These are phyloP conservation scores for Pyrenophora graminea DNA, from an alignment of 2,329 filamentous ascomycete genomes.

Conservation along the genomic window DNA sequence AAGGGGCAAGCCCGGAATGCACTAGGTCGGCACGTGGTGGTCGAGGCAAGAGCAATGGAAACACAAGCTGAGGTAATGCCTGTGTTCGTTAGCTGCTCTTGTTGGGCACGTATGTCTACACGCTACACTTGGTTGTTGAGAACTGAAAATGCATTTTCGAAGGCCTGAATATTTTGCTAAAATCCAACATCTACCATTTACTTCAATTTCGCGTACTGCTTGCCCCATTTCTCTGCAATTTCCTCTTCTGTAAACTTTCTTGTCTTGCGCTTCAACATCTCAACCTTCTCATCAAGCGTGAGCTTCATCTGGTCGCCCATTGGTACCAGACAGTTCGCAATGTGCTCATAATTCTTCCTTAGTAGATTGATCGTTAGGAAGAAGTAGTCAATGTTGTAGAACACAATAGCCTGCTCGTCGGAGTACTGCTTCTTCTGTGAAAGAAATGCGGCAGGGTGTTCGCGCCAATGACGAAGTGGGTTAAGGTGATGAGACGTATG, in stretches of 20 bases:
- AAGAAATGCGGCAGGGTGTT: conserved; percentile 75
- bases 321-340: conserved; percentile 73
- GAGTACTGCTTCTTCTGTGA: conserved; percentile 70
- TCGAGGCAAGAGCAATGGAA: neutral
- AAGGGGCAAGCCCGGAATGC: neutral
- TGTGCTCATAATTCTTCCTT: conserved; percentile 70
- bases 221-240: conserved; percentile 62
- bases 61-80: too few relatives aligned
- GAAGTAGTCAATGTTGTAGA: conserved; percentile 80
- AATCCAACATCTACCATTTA: conserved; percentile 7
- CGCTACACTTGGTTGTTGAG: neutral
- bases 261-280: conserved; percentile 68
- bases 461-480: conserved; percentile 77
- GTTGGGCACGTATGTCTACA: neutral
- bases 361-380: conserved; percentile 73
- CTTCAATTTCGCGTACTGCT: conserved; percentile 38
- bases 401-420: conserved; percentile 71
- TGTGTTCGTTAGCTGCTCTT: neutral
- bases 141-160: too few relatives aligned
- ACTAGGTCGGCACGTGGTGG: neutral
- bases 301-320: conserved; percentile 72
- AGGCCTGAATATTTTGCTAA: too few relatives aligned
- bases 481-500: conserved; percentile 82
- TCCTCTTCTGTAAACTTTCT: conserved; percentile 67
- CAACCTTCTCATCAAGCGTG: conserved; percentile 65